Evolutionary conservation across 1,139 yeast species (phyloP).

Genomic region (Pichia sp.): DNA sequence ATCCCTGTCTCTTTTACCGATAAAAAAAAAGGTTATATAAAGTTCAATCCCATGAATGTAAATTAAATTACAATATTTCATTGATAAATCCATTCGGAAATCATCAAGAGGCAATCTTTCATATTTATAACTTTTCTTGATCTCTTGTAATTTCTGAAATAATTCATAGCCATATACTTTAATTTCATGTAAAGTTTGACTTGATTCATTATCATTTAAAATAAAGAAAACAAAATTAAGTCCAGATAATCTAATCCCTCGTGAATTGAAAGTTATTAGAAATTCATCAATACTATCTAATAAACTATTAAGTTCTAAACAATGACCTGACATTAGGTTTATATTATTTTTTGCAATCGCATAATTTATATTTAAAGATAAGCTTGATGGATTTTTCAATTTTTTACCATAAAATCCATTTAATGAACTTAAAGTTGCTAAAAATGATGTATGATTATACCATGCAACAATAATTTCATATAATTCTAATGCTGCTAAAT

Average conservation of each 20-base stretch:
- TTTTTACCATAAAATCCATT: slow-evolving; percentile 11
- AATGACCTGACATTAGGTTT: slow-evolving; percentile 14
- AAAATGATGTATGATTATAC: slow-evolving; percentile 15
- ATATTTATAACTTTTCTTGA: slow-evolving; percentile 3
- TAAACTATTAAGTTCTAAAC: slow-evolving; percentile 5
- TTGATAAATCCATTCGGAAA: slow-evolving; percentile 16
- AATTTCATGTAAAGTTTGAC: background rate
- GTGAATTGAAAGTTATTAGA: slow-evolving; percentile 1
- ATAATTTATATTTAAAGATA: background rate
- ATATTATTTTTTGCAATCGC: slow-evolving; percentile 13
- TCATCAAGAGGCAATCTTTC: slow-evolving; percentile 11
- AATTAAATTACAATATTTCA: slow-evolving; percentile 13
- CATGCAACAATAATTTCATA: slow-evolving; percentile 13
- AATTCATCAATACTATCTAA: slow-evolving; percentile 4
- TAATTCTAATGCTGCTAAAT: slow-evolving; percentile 12
- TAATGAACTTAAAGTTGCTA: slow-evolving; percentile 13
- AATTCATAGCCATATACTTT: slow-evolving; percentile 9
- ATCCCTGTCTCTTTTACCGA: slow-evolving; percentile 7
- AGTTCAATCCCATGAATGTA: slow-evolving; percentile 11
- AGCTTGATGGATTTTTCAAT: background rate
- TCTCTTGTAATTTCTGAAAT: slow-evolving; percentile 1
- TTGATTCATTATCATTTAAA: slow-evolving; percentile 1
- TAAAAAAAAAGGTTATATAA: slow-evolving; percentile 13
- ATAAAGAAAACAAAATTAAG: slow-evolving; percentile 11
- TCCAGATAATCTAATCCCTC: slow-evolving; percentile 15